Conservation (phyloP, 176 grass and related monocot genomes). For the Triticum aestivum region IWGSC_CS_RefSeq_v2.1 NC_057806.1:544838893-544839392, state of each 20-base stretch:
- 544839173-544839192: too few species aligned
- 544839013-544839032: not conserved
- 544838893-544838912: slow-evolving; percentile 28
- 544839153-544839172: too few species aligned
- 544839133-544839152: not conserved
- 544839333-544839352: too few species aligned
- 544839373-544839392: too few species aligned
- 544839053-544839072: not conserved
- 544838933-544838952: slow-evolving; percentile 18
- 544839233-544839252: too few species aligned
- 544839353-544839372: too few species aligned
- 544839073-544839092: not conserved
- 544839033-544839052: not conserved
- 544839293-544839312: too few species aligned
- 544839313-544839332: too few species aligned
- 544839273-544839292: too few species aligned
- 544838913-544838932: slow-evolving; percentile 28
- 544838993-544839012: slow-evolving; percentile 9
- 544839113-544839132: not conserved
- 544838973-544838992: not conserved
- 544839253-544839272: too few species aligned
- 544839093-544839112: slow-evolving; percentile 18
- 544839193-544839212: too few species aligned
- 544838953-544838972: not conserved
- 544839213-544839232: too few species aligned